Base-by-base conservation (phyloP, 1,284 basidiomycete species). In the Peniophora sp. region DNA sequence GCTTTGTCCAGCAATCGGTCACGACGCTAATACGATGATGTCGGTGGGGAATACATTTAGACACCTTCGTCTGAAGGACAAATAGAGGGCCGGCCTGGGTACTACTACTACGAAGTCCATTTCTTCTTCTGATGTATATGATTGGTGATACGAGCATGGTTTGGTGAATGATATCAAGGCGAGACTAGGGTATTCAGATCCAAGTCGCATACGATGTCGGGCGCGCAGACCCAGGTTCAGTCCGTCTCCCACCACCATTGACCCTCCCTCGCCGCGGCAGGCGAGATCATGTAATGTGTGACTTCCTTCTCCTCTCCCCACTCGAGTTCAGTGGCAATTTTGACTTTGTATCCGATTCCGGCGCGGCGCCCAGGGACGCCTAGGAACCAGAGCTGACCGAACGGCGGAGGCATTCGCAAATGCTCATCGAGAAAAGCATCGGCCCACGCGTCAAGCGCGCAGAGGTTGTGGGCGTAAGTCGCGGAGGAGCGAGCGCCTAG, bases 391-490 rank as follows among this genome's bases (percentile, higher is more conserved):
- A 57, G 43, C 46, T 54, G 49, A 32, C 18, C 18, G 24, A 57
- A 53, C n/a, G 54, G 54, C 18, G 27, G 32, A 8, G 10, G 37
- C 43, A 49, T 48, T 27, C 55, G 50, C 32, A 57, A 48, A 37
- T 57, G 50, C 6, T 56, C 55, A 15, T 47, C 50, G 24, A 57
- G 52, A 41, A 57, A 56, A 46, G n/a, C 51, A 17, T 57, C 55
- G 14, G 55, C 45, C 55, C 55, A 57, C 14, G 47, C 50, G 12
- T 47, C 50, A 17, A 56, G 24, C 17, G 24, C 15, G 17, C 47
- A 36, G 24, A 57, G 17, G 37, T 57, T 56, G 42, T 34, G 3
- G 2, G 5, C 18, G 48, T 50, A 43, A 2, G 24, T 11, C 15
- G 39, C 15, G 39, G n/a, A 41, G 20, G 15, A 43, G 12, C 37